These are phyloP conservation scores for Fusarium annulatum DNA, from an alignment of 2,329 filamentous ascomycete genomes.

Conservation along the genomic window DNA sequence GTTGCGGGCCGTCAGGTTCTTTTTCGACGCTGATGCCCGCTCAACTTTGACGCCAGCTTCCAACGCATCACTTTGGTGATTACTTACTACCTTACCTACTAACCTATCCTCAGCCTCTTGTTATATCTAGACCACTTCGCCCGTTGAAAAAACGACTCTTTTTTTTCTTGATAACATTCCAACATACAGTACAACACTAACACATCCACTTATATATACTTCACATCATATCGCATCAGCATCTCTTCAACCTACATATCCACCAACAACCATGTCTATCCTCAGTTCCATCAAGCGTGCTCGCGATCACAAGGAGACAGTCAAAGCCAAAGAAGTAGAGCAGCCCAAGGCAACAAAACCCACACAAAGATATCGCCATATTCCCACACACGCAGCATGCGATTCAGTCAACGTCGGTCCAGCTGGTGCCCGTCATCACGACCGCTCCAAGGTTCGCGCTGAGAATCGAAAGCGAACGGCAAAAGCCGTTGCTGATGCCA, in stretches of 20 bases:
- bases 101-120: background rate
- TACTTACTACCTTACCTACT: background rate
- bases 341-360: constrained; percentile 56
- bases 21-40: background rate
- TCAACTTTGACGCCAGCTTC: constrained; percentile 27
- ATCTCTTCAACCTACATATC: constrained; percentile 1
- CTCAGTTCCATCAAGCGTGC: constrained; percentile 65
- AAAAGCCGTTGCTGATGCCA: constrained; percentile 53
- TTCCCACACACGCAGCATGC: constrained; percentile 70
- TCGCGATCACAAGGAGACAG: constrained; percentile 66
- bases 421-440: constrained; percentile 60
- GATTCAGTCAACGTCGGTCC: constrained; percentile 68
- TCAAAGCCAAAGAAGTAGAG: constrained; percentile 60
- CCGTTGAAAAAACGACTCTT: constrained; percentile 1
- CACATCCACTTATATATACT: background rate
- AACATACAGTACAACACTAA: background rate
- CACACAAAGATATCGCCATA: constrained; percentile 64
- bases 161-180: constrained; percentile 1
- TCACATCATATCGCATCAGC: background rate
- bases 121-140: constrained; percentile 28
- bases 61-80: constrained; percentile 14
- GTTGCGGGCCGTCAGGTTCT: constrained; percentile 19
- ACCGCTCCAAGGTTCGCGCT: constrained; percentile 61
- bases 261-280: constrained; percentile 61
- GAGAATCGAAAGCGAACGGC: constrained; percentile 62